Evolutionary conservation across 169 alveolate species (phyloP), one percentile per base, ranked within the genome.

Genomic region (Cryptosporidium andersoni): DNA sequence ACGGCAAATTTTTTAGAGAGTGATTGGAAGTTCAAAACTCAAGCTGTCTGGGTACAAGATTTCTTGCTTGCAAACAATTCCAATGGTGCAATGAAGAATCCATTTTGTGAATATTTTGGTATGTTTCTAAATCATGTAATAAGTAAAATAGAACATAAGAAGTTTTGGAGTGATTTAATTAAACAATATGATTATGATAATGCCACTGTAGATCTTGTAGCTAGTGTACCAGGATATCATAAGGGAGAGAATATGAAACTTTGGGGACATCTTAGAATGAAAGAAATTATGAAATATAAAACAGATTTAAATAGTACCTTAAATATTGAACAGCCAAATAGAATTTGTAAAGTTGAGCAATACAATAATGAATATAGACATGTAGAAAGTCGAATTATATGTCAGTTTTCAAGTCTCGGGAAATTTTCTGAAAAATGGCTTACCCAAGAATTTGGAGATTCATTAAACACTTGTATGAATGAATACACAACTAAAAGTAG

Each of bases 221-320:
- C 64, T 6, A 74, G 85, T 60, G 60, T 74, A 16, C 85, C 85
- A 11, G 85, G 85, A 5, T 55, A 74, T 74, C 60, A 43, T 49
- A 14, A 47, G 8, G 74, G 6, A 43, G 3, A 45, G 25, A 51
- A 60, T 16, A 58, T 42, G 37, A 7, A 1, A 0, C 55, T 47
- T 52, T 74, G 85, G 85, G 85, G 85, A 5, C 85, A 74, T 60
- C 25, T 74, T 45, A 74, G 85, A 55, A 68, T 74, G 40, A 43
- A 34, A 43, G 40, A 60, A 7, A 3, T 74, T 34, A n/a, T 74
- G 8, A 62, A 74, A 14, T 12, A 51, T 51, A 51, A 12, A 11
- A 12, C 56, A 1, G 14, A 51, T 11, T n/a, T 12, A 51, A n/a
- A 51, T 12, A 12, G n/a, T 51, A 51, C 12, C n/a, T 51, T n/a